phyloP scores from a whole-genome alignment of 768 basidiomycete genomes.

The Auriculariales sp. region DNA sequence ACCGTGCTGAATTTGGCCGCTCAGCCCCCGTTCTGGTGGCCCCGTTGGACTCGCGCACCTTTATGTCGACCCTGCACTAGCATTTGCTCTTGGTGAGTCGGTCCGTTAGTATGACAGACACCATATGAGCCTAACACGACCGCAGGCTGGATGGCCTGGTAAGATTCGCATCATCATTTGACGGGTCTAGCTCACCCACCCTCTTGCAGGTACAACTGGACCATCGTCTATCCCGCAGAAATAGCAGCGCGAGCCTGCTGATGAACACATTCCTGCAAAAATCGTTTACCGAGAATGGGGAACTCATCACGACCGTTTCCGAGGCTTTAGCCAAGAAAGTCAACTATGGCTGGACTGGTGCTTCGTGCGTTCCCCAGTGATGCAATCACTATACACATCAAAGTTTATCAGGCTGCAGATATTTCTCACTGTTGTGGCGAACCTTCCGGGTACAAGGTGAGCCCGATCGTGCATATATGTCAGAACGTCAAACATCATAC shows the following conservation, averaged over 20 bases:
- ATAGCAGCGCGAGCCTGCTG: slow-evolving; percentile 58
- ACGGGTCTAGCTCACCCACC: slow-evolving; percentile 5
- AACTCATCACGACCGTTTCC: background rate
- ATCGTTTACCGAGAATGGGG: no score
- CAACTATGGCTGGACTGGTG: background rate
- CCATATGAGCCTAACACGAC: slow-evolving; percentile 3
- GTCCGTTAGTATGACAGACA: slow-evolving; percentile 40
- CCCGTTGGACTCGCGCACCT: slow-evolving; percentile 9
- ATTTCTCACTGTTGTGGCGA: background rate
- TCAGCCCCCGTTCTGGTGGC: background rate
- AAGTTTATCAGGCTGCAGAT: background rate
- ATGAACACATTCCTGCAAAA: slow-evolving; percentile 20
- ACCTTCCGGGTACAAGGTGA: background rate
- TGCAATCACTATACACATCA: background rate
- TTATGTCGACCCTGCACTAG: slow-evolving; percentile 22
- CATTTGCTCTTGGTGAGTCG: slow-evolving; percentile 26
- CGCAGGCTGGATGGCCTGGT: background rate
- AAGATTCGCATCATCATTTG: background rate
- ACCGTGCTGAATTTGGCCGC: no score
- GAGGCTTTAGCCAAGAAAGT: background rate
- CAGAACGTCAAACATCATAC: background rate
- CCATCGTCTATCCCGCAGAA: slow-evolving; percentile 58
- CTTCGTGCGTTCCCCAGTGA: no score
- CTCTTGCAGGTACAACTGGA: no score
- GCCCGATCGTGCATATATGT: background rate